Evolutionary conservation across 1,284 basidiomycete genomes (phyloP).

Genomic region (Melampsora larici-populina): DNA sequence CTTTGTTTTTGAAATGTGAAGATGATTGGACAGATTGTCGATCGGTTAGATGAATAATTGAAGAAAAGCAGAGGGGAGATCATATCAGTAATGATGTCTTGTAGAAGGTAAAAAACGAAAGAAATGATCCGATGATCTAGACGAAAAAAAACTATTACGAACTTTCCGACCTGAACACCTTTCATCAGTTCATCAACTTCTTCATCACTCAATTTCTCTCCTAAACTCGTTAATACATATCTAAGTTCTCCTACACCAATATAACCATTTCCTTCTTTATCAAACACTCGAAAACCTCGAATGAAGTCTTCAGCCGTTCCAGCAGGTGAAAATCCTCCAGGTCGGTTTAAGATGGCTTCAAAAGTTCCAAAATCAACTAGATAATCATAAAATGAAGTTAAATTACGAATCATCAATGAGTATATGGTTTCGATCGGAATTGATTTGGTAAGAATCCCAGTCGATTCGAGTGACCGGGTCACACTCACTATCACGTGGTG

Average conservation of each 20-base stretch:
- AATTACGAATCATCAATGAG: background rate
- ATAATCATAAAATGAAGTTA: background rate
- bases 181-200: constrained; percentile 98
- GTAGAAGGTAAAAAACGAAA: background rate
- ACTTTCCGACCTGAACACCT: constrained; percentile 73
- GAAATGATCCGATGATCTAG: background rate
- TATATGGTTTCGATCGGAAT: background rate
- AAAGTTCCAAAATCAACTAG: constrained; percentile 61
- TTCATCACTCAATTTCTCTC: constrained; percentile 95
- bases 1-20: constrained; percentile 56
- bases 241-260: constrained; percentile 87
- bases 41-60: background rate
- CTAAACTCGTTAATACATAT: constrained; percentile 91
- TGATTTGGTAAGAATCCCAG: background rate
- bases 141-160: constrained; percentile 1
- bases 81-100: background rate
- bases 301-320: constrained; percentile 98
- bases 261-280: constrained; percentile 95
- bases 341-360: constrained; percentile 83
- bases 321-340: constrained; percentile 93
- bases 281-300: constrained; percentile 98
- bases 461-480: background rate
- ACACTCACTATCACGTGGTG: constrained; percentile 71
- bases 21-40: background rate
- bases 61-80: background rate